Evolutionary conservation across 2,329 filamentous ascomycete species (phyloP).

Genomic region (Aspergillus ibericus): DNA sequence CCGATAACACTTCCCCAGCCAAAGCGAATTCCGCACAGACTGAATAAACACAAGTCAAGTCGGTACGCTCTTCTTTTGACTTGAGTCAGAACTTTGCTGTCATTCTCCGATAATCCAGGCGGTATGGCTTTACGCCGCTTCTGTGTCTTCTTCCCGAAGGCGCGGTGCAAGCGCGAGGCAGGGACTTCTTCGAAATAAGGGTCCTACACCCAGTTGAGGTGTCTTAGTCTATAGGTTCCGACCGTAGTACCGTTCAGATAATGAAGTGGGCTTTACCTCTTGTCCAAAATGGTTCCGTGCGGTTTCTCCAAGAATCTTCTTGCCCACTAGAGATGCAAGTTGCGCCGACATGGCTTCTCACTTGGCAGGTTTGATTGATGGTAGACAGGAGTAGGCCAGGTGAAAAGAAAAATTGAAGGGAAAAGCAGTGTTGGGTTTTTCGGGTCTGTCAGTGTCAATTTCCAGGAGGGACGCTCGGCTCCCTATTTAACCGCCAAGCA

Average conservation of each 20-base stretch:
- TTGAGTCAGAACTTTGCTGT: constrained; percentile 77
- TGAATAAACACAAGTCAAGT: constrained; percentile 82
- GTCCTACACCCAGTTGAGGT: constrained; percentile 58
- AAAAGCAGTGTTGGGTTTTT: not conserved
- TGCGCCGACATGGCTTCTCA: constrained; percentile 27
- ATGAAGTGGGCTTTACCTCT: constrained; percentile 33
- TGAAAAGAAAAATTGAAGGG: not conserved
- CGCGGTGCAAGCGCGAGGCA: constrained; percentile 67
- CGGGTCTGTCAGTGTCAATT: not conserved
- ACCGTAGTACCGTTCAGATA: not conserved
- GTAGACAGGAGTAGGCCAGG: not conserved
- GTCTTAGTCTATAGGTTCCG: constrained; percentile 1
- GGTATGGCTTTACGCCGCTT: constrained; percentile 84
- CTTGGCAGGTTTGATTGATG: not conserved
- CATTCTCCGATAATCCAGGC: constrained; percentile 76
- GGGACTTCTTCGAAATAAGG: constrained; percentile 84
- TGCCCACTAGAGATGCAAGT: constrained; percentile 31
- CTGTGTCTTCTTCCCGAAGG: constrained; percentile 69
- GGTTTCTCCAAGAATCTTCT: constrained; percentile 38
- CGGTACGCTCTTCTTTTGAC: constrained; percentile 83
- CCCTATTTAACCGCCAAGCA: not conserved
- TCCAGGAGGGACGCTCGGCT: not conserved
- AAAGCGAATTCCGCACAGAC: constrained; percentile 75
- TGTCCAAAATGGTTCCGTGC: constrained; percentile 44
- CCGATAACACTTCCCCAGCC: constrained; percentile 89